phyloP scores from a whole-genome alignment of 2,329 filamentous ascomycete genomes.

The Scedosporium dehoogii region DNA sequence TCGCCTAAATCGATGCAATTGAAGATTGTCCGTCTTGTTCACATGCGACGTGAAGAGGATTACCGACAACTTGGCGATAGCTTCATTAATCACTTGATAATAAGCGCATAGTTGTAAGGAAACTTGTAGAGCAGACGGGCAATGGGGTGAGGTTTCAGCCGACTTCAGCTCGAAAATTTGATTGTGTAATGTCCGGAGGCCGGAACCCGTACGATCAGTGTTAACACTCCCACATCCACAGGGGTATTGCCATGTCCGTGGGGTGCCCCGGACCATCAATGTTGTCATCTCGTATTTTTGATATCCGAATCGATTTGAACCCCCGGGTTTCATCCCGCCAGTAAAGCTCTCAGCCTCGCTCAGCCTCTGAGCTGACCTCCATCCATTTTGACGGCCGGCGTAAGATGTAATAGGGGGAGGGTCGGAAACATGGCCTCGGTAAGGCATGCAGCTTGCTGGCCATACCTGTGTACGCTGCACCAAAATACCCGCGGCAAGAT shows the following conservation, averaged over 20 bases:
- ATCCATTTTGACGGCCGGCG: neutral
- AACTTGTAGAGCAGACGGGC: neutral
- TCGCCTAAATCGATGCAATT: too few species aligned
- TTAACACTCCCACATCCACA: neutral
- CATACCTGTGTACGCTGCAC: too few species aligned
- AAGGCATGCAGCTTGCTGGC: too few species aligned
- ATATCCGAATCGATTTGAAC: neutral
- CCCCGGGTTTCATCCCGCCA: neutral
- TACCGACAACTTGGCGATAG: too few species aligned
- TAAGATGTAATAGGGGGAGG: neutral
- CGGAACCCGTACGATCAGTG: neutral
- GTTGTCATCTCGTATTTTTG: neutral
- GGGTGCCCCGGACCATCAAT: neutral
- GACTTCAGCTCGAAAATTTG: neutral
- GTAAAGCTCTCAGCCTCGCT: neutral
- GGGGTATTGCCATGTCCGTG: neutral
- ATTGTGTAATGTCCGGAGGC: neutral
- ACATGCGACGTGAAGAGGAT: too few species aligned
- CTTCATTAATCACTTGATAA: too few species aligned
- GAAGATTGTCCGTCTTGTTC: too few species aligned
- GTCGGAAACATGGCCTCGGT: neutral
- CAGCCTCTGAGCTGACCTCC: neutral
- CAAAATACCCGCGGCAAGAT: too few species aligned
- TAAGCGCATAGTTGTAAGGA: too few species aligned
- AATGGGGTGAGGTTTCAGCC: neutral